Percentiles rank a stretch among this genome's conserved stretches.
These are phyloP conservation scores for Pichia norvegensis DNA, from an alignment of 1,139 yeast genomes.

Conservation along the genomic window DNA sequence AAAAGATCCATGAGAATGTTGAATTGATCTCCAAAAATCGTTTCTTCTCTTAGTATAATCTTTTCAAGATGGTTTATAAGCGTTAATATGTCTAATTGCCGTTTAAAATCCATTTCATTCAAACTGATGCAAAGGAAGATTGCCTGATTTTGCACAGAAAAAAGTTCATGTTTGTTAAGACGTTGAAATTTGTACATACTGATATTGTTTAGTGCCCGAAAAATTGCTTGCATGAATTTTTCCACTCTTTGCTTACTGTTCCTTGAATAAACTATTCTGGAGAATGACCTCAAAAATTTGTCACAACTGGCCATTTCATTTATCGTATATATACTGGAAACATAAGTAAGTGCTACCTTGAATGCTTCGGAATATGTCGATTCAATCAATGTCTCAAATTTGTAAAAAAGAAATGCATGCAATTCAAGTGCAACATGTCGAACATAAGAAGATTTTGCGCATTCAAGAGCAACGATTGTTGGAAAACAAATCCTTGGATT, in stretches of 20 bases:
- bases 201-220: slow-evolving; percentile 30
- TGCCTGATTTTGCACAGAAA: slow-evolving; percentile 27
- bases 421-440: slow-evolving; percentile 43
- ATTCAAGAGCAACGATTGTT: slow-evolving; percentile 61
- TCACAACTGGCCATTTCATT: slow-evolving; percentile 15
- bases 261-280: slow-evolving; percentile 37
- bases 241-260: slow-evolving; percentile 42
- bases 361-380: slow-evolving; percentile 59
- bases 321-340: slow-evolving; percentile 26
- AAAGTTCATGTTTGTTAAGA: slow-evolving; percentile 39
- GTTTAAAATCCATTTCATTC: slow-evolving; percentile 31
- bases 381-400: slow-evolving; percentile 65
- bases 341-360: slow-evolving; percentile 44
- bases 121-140: slow-evolving; percentile 36
- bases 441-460: slow-evolving; percentile 42
- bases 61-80: slow-evolving; percentile 22
- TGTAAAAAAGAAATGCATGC: slow-evolving; percentile 50
- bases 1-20: slow-evolving; percentile 14
- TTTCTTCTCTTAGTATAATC: slow-evolving; percentile 29
- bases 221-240: slow-evolving; percentile 36
- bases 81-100: slow-evolving; percentile 35
- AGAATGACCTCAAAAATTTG: slow-evolving; percentile 31
- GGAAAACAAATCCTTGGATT: slow-evolving; percentile 67
- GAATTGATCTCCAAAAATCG: slow-evolving; percentile 27
- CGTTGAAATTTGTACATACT: slow-evolving; percentile 36